Evolutionary conservation across 2,329 filamentous ascomycete genomes (phyloP), one percentile per base, ranked within the genome.

Genomic region (Fusarium citri): DNA sequence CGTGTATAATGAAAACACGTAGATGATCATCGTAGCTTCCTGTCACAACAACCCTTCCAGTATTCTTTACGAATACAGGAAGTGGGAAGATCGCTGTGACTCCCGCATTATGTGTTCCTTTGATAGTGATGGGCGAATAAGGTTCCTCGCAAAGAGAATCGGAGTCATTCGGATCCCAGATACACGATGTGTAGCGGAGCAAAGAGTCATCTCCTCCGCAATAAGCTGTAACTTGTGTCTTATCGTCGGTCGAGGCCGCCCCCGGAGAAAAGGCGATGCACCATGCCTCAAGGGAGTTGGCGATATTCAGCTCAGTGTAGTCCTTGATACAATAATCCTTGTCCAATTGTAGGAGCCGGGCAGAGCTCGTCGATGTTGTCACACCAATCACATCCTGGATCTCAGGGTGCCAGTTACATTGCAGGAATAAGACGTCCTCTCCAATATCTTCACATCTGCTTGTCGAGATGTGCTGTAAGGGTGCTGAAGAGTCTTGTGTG

Each of bases 11-110:
- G 50, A 92, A 86, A 3, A 97, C 83, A 15, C 95, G 88, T 20
- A 98, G 83, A 65, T 86, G 84, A 73, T 98, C 94, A 74, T 98
- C 96, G 76, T 98, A 99, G 76, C 93, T 97, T 6, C 96, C 96
- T 0, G 94, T 98, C 5, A 97, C 75, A 4, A 97, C 79, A 7
- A 96, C 76, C 6, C 85, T 83, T 2, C 84, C 83, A 5, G 82
- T 81, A 11, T 85, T 82, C 11, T 77, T 71, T 0, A 76, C 71
- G 3, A 78, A 74, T 4, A 82, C 22, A 2, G 84, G 76, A 4
- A 97, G 81, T 0, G 94, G 93, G 4, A 98, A 80, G 56, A 98
- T 96, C 3, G 93, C 89, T 0, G 94, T 97, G 2, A 98, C 92
- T 14, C 96, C 95, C 3, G 94, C 94, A n/a, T 84, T 84, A 74